Conservation (phyloP, 805 yeast genomes). For the Pichia californica region DNA sequence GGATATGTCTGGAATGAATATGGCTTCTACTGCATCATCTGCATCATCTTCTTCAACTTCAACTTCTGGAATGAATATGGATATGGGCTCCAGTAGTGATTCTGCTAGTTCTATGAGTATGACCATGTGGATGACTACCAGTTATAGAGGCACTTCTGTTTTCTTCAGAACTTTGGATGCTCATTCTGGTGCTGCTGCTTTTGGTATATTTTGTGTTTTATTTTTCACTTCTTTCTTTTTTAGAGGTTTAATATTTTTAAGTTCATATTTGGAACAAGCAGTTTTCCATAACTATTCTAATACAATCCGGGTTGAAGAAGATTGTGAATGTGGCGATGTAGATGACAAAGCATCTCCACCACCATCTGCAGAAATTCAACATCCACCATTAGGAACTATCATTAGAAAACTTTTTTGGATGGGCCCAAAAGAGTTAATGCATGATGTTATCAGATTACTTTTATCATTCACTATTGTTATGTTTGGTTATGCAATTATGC, state of each 20-base stretch:
- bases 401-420: conserved; percentile 29
- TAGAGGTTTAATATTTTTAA: conserved; percentile 52
- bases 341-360: conserved; percentile 10
- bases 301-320: conserved; percentile 25
- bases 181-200: conserved; percentile 50
- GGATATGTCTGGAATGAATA: not conserved
- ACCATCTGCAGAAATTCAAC: conserved; percentile 5
- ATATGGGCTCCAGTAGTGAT: conserved; percentile 3
- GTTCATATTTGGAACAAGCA: conserved; percentile 59
- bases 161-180: conserved; percentile 53
- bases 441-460: conserved; percentile 51
- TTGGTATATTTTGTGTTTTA: conserved; percentile 63
- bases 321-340: conserved; percentile 31
- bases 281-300: conserved; percentile 45
- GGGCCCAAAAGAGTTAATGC: conserved; percentile 31
- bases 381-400: conserved; percentile 7
- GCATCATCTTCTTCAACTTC: not conserved
- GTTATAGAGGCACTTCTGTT: conserved; percentile 52
- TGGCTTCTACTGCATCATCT: not conserved
- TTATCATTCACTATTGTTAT: conserved; percentile 57
- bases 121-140: conserved; percentile 52
- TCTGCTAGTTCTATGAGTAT: conserved; percentile 27
- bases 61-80: conserved; percentile 3
- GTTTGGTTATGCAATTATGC: conserved; percentile 67
- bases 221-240: conserved; percentile 53